Conservation (phyloP, 306 rosid genomes). For the Dalbergia cochinchinensis region DNA sequence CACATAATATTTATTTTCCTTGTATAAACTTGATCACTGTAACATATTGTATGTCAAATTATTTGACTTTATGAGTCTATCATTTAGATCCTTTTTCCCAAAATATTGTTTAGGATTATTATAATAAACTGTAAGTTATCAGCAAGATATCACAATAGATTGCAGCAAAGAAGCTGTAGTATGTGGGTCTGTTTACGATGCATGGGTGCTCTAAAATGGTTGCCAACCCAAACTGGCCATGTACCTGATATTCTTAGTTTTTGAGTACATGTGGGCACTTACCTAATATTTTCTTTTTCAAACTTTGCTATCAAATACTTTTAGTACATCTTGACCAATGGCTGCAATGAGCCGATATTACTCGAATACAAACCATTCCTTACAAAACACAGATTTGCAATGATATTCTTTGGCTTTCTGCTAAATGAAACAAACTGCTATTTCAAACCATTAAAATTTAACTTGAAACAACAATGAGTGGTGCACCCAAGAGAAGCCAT, state of each 20-base stretch:
- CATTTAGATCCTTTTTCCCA: constrained; percentile 8
- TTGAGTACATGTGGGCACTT: too few relatives aligned
- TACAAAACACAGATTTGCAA: not conserved
- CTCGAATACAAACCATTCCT: not conserved
- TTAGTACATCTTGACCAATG: not conserved
- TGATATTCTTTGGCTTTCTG: not conserved
- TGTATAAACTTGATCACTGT: constrained; percentile 18
- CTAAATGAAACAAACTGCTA: not conserved
- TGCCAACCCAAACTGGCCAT: not conserved
- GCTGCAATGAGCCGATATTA: not conserved
- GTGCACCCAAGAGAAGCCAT: constrained; percentile 15
- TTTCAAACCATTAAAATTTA: not conserved
- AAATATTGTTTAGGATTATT: not conserved
- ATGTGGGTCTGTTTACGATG: constrained; percentile 19
- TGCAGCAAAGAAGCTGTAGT: constrained; percentile 25
- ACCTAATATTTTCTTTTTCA: not conserved
- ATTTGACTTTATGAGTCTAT: constrained; percentile 23
- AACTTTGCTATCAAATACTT: not conserved
- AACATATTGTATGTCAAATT: constrained; percentile 27
- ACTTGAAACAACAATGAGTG: constrained; percentile 19
- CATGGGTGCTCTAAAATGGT: not conserved
- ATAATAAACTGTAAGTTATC: constrained; percentile 34
- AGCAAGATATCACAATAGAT: constrained; percentile 31
- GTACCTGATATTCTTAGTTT: not conserved
- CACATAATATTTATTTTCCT: constrained; percentile 7